These are phyloP conservation scores for Chlamydomonas asymmetrica DNA, from an alignment of 139 green algal species.

Conservation along the genomic window DNA sequence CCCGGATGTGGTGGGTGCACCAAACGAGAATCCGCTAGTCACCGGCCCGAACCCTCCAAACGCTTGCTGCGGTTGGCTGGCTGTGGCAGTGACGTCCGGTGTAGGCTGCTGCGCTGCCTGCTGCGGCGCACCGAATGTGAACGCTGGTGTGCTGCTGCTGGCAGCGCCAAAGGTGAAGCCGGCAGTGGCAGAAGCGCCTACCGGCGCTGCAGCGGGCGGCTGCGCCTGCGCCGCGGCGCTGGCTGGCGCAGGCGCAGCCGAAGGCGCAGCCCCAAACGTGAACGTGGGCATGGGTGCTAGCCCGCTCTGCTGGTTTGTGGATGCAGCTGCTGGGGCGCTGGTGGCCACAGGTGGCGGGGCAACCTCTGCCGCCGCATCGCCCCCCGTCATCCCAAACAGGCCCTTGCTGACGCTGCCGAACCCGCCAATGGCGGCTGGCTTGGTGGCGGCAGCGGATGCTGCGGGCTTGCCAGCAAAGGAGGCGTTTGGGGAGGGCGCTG, in stretches of 20 bases:
- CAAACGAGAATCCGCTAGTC: neutral
- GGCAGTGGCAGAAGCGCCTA: neutral
- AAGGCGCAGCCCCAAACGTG: neutral
- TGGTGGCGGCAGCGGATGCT: neutral
- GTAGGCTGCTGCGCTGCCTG: too few species aligned
- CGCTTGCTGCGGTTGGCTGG: too few species aligned
- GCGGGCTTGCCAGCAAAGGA: neutral
- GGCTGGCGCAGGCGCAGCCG: neutral
- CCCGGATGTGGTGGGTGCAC: too few species aligned
- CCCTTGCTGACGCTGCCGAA: neutral
- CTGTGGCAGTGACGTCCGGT: too few species aligned
- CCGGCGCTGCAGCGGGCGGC: neutral
- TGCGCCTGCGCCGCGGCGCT: too few species aligned
- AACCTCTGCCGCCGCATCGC: neutral
- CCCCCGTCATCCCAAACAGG: neutral
- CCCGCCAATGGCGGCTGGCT: neutral
- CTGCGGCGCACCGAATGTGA: neutral
- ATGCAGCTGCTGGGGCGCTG: neutral
- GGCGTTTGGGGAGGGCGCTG: neutral
- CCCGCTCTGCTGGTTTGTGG: too few species aligned
- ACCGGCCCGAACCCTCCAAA: too few species aligned
- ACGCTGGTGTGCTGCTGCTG: neutral
- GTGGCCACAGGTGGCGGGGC: neutral
- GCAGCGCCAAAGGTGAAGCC: slow-evolving; percentile 9
- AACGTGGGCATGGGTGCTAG: neutral